Evolutionary conservation across 306 rosid species (phyloP).

Genomic region (Casuarina equisetifolia): DNA sequence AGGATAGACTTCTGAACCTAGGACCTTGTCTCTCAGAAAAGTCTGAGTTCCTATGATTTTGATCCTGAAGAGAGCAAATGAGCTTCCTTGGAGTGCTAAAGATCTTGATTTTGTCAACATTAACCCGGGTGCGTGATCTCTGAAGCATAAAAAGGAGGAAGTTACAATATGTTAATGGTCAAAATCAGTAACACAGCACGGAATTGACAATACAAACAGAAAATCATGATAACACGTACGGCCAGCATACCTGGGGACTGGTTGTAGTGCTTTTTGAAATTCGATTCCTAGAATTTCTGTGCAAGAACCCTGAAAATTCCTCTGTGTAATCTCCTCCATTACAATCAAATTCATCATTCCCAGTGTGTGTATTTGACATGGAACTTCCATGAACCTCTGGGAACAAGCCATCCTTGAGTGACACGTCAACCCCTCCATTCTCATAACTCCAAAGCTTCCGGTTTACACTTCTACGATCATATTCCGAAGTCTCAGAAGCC

Average conservation of each 20-base stretch:
- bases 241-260: constrained; percentile 70
- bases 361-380: constrained; percentile 34
- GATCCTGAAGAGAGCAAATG: constrained; percentile 75
- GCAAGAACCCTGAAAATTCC: constrained; percentile 61
- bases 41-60: constrained; percentile 38
- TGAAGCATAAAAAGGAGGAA: constrained; percentile 34
- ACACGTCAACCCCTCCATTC: constrained; percentile 74
- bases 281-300: constrained; percentile 42
- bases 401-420: constrained; percentile 80
- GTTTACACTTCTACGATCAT: constrained; percentile 51
- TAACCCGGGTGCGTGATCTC: constrained; percentile 48
- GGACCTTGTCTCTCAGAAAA: constrained; percentile 40
- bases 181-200: constrained; percentile 8
- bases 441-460: constrained; percentile 73
- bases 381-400: constrained; percentile 40
- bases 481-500: constrained; percentile 35
- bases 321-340: constrained; percentile 33
- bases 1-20: constrained; percentile 53
- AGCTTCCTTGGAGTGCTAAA: constrained; percentile 73
- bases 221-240: constrained; percentile 3
- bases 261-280: constrained; percentile 61
- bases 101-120: constrained; percentile 45
- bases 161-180: constrained; percentile 11
- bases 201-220: constrained; percentile 3
- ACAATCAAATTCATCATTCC: constrained; percentile 23